Evolutionary conservation across 2,329 filamentous ascomycete species (phyloP).

Genomic region (Fusarium vanettenii): DNA sequence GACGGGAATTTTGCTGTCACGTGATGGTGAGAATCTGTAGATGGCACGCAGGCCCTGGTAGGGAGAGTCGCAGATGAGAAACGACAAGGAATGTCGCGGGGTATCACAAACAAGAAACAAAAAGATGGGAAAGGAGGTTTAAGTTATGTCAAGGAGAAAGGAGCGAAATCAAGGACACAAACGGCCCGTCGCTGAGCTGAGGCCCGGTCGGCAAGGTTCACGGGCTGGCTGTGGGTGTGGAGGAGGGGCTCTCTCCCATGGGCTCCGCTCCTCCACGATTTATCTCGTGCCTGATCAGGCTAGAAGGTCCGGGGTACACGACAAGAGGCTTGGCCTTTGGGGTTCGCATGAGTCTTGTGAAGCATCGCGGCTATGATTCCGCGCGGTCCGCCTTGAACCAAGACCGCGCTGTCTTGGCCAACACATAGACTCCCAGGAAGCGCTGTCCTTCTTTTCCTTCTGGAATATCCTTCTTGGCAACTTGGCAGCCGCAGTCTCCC

Average conservation of each 20-base stretch:
- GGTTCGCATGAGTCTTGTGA: neutral
- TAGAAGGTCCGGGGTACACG: constrained; percentile 32
- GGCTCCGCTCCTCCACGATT: constrained; percentile 34
- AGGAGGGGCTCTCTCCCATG: constrained; percentile 11
- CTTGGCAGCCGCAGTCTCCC: neutral
- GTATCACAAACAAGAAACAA: neutral
- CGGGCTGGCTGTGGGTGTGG: neutral
- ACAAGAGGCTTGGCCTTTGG: constrained; percentile 13
- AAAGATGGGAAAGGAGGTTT: neutral
- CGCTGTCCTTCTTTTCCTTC: neutral
- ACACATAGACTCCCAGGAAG: neutral
- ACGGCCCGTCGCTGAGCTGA: constrained; percentile 20
- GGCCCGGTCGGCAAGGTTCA: constrained; percentile 1
- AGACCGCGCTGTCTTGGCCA: neutral
- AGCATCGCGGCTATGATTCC: constrained; percentile 17
- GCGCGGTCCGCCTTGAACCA: neutral
- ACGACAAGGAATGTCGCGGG: neutral
- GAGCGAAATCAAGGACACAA: constrained; percentile 15
- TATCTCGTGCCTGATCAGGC: constrained; percentile 30
- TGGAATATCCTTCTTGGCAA: neutral
- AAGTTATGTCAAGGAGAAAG: neutral
- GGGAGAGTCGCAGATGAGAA: neutral
- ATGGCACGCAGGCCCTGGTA: neutral
- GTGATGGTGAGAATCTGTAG: neutral
- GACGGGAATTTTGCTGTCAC: neutral